A percentile compares a stretch with the other conserved stretches of the same genome.
Evolutionary conservation across 805 yeast species (phyloP).

Genomic region (Wickerhamiella sorbophila): DNA sequence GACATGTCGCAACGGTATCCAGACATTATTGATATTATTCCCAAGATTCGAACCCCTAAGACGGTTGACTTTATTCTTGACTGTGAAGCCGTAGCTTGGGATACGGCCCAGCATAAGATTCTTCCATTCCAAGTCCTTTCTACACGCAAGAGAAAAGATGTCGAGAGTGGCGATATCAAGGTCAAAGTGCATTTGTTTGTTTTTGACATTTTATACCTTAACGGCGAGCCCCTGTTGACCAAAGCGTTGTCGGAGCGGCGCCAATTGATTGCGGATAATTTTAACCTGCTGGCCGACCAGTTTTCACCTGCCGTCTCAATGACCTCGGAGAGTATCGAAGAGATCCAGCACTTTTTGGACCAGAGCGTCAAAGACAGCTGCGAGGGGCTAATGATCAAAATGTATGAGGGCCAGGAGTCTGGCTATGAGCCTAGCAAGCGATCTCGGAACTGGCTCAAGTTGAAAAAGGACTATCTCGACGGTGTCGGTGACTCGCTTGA

Average conservation of each 20-base stretch:
- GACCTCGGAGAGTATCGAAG: conserved; percentile 55
- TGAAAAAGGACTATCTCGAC: conserved; percentile 85
- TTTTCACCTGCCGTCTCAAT: conserved; percentile 66
- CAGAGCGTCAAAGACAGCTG: conserved; percentile 80
- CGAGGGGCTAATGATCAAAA: conserved; percentile 93
- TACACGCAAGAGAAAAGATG: conserved; percentile 89
- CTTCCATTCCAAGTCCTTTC: conserved; percentile 87
- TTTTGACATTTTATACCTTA: conserved; percentile 67
- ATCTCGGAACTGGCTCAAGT: conserved; percentile 86
- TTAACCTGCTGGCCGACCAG: conserved; percentile 55
- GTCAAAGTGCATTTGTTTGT: conserved; percentile 88
- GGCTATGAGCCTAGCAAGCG: conserved; percentile 89
- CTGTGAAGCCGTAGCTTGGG: conserved; percentile 98
- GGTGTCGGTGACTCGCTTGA: conserved; percentile 96
- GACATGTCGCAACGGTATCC: conserved; percentile 96
- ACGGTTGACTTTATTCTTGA: conserved; percentile 61
- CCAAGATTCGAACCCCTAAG: conserved; percentile 35
- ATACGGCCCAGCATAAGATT: conserved; percentile 57
- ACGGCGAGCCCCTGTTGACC: conserved; percentile 57
- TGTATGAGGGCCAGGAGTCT: conserved; percentile 66
- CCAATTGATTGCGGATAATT: conserved; percentile 37
- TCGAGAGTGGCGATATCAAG: conserved; percentile 70
- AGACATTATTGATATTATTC: conserved; percentile 59
- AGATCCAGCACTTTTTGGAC: conserved; percentile 72
- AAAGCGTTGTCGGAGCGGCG: conserved; percentile 61